Percentiles rank a stretch among this genome's conserved stretches.
Conservation (phyloP, 306 rosid species). For the Begonia masoniana region DNA sequence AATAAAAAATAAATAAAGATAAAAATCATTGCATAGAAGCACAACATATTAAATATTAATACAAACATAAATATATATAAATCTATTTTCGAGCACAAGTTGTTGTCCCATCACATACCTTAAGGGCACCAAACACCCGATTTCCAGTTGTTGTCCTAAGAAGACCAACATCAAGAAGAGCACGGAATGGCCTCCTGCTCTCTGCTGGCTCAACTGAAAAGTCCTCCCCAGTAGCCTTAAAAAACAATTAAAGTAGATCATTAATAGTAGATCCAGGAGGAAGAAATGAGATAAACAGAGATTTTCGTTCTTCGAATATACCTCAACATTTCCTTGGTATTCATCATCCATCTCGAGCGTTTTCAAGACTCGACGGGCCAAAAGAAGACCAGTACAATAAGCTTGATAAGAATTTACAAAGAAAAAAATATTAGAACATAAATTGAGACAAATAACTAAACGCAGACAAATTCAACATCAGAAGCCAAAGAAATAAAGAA, state of each 20-base stretch:
- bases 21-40: not conserved
- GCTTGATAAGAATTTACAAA: conserved; percentile 26
- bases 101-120: conserved; percentile 14
- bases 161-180: conserved; percentile 91
- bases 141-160: conserved; percentile 77
- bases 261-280: too few relatives aligned
- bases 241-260: not conserved
- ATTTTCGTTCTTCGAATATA: not conserved
- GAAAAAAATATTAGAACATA: too few relatives aligned
- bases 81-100: too few relatives aligned
- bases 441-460: not conserved
- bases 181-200: conserved; percentile 89
- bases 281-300: too few relatives aligned
- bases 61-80: too few relatives aligned
- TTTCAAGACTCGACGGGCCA: conserved; percentile 76
- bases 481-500: not conserved
- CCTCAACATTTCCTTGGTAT: conserved; percentile 91
- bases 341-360: conserved; percentile 66
- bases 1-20: not conserved
- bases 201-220: conserved; percentile 87
- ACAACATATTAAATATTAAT: too few relatives aligned
- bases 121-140: conserved; percentile 82
- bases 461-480: not conserved
- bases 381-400: conserved; percentile 81
- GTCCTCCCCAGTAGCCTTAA: conserved; percentile 79